phyloP scores from a whole-genome alignment of 345 rosid genomes.

The Toxicodendron radicans region DNA sequence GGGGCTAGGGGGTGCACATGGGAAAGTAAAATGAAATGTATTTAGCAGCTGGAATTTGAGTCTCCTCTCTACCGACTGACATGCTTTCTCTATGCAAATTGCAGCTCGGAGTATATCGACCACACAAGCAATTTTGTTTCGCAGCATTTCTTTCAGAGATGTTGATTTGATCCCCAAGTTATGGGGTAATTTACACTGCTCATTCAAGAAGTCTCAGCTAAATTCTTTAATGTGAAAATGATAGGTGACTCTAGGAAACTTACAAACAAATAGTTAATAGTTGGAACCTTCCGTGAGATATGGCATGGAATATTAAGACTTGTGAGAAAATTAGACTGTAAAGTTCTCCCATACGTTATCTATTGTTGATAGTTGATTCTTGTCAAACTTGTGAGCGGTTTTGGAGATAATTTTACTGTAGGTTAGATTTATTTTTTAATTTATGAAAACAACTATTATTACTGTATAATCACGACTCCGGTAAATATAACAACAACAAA shows the following conservation, averaged over 20 bases:
- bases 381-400: neutral
- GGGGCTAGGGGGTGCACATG: neutral
- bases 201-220: neutral
- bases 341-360: neutral
- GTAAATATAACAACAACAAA: neutral
- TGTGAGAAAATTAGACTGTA: neutral
- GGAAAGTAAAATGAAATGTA: neutral
- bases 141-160: neutral
- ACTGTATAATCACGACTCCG: neutral
- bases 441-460: neutral
- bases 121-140: neutral
- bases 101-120: neutral
- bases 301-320: neutral
- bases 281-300: neutral
- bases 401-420: neutral
- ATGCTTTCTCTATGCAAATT: neutral
- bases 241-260: neutral
- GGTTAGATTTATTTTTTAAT: neutral
- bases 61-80: neutral
- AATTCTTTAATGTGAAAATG: conserved; percentile 1
- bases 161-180: neutral
- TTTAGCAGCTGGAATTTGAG: neutral
- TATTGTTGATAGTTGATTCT: neutral
- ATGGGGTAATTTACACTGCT: neutral
- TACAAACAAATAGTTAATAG: neutral